These are phyloP conservation scores for Coprinellus micaceus DNA, from an alignment of 768 basidiomycete species.

Conservation along the genomic window DNA sequence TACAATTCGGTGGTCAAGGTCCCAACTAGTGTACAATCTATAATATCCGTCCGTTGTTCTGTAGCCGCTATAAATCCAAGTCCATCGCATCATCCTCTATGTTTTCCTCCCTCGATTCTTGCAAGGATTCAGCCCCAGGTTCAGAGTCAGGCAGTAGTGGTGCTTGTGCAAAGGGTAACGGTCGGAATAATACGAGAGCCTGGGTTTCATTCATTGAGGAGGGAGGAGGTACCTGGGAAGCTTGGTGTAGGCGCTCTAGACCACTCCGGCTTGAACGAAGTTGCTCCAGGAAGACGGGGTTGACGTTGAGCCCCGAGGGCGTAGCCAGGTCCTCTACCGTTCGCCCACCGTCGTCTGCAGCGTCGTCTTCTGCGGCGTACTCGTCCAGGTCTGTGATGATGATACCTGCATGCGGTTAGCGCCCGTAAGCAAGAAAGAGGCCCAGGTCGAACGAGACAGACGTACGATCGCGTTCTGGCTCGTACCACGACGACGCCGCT, in stretches of 20 bases:
- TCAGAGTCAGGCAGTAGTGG: constrained; percentile 11
- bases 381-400: constrained; percentile 58
- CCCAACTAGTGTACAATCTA: constrained; percentile 21
- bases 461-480: constrained; percentile 67
- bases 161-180: constrained; percentile 27
- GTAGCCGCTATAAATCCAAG: constrained; percentile 33
- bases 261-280: constrained; percentile 33
- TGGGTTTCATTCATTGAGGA: constrained; percentile 25
- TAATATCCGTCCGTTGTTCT: constrained; percentile 16
- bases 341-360: constrained; percentile 22
- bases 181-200: constrained; percentile 55
- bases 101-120: constrained; percentile 1
- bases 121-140: not conserved
- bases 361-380: constrained; percentile 43
- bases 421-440: constrained; percentile 1
- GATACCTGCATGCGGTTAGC: too few species aligned
- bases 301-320: constrained; percentile 32
- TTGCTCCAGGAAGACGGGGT: constrained; percentile 42
- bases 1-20: constrained; percentile 41
- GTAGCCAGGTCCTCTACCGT: constrained; percentile 10
- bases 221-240: not conserved
- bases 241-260: constrained; percentile 17
- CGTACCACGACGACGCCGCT: constrained; percentile 59
- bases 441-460: constrained; percentile 11
- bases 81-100: constrained; percentile 48